phyloP scores from a whole-genome alignment of 2,329 filamentous ascomycete species.

The Fusarium transvaalense region DNA sequence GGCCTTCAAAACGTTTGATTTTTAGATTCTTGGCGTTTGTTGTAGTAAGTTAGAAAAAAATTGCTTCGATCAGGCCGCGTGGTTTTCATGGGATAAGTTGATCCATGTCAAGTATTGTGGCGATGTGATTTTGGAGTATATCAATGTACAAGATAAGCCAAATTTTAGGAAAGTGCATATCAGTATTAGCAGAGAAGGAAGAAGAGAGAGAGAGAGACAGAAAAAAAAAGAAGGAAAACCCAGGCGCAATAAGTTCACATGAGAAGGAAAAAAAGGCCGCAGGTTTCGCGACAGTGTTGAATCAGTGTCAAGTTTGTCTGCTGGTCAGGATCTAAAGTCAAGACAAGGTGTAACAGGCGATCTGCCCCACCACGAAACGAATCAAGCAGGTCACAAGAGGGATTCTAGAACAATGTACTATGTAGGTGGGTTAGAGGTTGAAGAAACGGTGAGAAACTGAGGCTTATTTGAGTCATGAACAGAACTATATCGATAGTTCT shows the following conservation, averaged over 20 bases:
- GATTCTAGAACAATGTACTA: conserved; percentile 27
- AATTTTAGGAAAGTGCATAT: neutral
- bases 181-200: neutral
- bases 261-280: conserved; percentile 11
- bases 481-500: neutral
- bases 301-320: conserved; percentile 27
- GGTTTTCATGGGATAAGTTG: conserved; percentile 29
- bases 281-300: conserved; percentile 9
- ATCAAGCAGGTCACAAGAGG: conserved; percentile 41
- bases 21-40: neutral
- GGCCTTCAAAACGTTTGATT: neutral
- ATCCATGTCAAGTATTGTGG: conserved; percentile 35
- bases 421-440: no score
- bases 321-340: conserved; percentile 28
- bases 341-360: conserved; percentile 38
- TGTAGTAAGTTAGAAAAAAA: neutral
- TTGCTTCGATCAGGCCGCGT: conserved; percentile 19
- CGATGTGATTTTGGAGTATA: conserved; percentile 29
- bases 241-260: neutral
- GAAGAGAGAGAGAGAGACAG: no score
- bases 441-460: conserved; percentile 35
- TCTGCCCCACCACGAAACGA: conserved; percentile 41
- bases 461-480: neutral
- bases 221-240: no score
- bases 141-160: conserved; percentile 27